Percentiles rank a stretch among this genome's conserved stretches.
Evolutionary conservation across 768 basidiomycete species (phyloP).

Genomic region (Mycena filopes): DNA sequence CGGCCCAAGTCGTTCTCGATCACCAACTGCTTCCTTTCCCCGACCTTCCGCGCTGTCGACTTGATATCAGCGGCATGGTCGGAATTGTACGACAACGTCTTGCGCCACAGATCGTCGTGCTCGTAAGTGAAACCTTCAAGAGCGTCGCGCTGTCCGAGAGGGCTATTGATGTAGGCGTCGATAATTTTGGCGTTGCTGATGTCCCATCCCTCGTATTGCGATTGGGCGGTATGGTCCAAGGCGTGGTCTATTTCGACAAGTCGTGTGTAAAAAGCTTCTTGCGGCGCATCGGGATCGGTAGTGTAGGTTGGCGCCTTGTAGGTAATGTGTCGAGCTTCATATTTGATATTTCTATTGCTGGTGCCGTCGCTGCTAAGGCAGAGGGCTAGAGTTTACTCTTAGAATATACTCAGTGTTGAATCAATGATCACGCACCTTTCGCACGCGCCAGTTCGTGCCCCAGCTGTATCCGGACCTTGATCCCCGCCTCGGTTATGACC

Average conservation of each 20-base stretch:
- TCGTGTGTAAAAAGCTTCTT: neutral
- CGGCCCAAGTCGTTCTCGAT: neutral
- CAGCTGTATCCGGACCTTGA: slow-evolving; percentile 10
- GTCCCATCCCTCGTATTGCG: slow-evolving; percentile 33
- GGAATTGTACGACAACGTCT: slow-evolving; percentile 21
- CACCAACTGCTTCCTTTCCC: neutral
- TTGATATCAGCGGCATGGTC: slow-evolving; percentile 38
- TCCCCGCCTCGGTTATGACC: slow-evolving; percentile 19
- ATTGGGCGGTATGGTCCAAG: slow-evolving; percentile 35
- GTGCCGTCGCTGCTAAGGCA: slow-evolving; percentile 28
- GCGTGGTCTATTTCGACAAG: slow-evolving; percentile 23
- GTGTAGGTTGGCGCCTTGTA: slow-evolving; percentile 7
- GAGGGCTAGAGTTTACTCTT: no score
- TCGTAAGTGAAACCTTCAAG: neutral
- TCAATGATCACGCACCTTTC: neutral
- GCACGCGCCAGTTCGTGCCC: slow-evolving; percentile 11
- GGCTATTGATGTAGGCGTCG: slow-evolving; percentile 22
- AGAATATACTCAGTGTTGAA: no score
- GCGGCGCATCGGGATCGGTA: neutral
- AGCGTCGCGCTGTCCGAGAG: neutral
- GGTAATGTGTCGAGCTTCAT: slow-evolving; percentile 26
- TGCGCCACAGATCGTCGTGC: slow-evolving; percentile 12
- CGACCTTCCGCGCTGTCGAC: neutral
- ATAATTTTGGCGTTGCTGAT: slow-evolving; percentile 12
- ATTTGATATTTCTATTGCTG: slow-evolving; percentile 27